Base-by-base conservation (phyloP, 140 eudicot genomes). In the Stevia rebaudiana region DNA sequence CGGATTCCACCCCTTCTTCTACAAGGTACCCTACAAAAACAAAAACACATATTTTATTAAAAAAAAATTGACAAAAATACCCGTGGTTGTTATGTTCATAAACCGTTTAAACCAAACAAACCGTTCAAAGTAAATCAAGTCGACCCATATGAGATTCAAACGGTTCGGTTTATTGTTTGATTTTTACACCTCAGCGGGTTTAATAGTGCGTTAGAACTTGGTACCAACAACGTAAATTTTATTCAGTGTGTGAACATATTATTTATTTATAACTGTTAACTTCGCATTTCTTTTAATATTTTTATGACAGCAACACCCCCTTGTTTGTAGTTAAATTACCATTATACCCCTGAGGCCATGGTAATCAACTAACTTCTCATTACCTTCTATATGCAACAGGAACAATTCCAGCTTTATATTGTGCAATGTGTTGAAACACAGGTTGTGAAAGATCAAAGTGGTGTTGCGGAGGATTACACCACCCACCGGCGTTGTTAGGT, bases 371-470 rank as follows among this genome's bases (percentile, higher is more conserved):
- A 52, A 51, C 19, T 21, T 3, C 0, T 3, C 0, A 4, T 0
- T 81, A 84, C 94, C 94, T 84, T 67, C 94, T 61, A 54, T 84
- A 84, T 49, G 82, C 74, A 44, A 84, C 94, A 47, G 94, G 88
- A 80, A 84, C 85, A 17, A 84, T 81, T 31, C 94, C 94, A 35
- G 94, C 94, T 60, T 44, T 78, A 56, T 69, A 81, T 1, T 84
- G 83, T 12, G 94, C 85, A 70, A 81, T 84, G 81, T 67, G 85
- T 71, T 78, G 88, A 51, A 84, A 84, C 1, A 81, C 66, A 24
- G 94, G 94, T 50, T 84, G 94, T 47, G 94, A 72, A 63, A 84
- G 92, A 43, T 84, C 92, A 69, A 84, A 84, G 57, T 84, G 92
- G 0, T 81, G 92, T 6, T 52, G 75, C 13, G 92, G 92, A 64